phyloP scores from a whole-genome alignment of 129 eudicot genomes.

The Silybum marianum region DNA sequence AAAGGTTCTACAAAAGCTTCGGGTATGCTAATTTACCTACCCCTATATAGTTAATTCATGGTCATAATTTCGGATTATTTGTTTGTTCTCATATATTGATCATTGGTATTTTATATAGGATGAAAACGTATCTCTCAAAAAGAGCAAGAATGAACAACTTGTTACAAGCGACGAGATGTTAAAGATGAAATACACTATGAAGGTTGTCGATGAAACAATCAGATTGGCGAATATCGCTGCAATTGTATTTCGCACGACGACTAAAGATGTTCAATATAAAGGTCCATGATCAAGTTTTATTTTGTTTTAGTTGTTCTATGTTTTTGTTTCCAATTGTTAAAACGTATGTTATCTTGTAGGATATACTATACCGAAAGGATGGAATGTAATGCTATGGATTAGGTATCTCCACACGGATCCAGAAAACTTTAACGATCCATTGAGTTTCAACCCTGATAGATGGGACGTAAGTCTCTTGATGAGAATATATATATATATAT shows the following conservation, averaged over 20 bases:
- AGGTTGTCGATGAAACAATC: constrained; percentile 50
- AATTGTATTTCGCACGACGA: constrained; percentile 34
- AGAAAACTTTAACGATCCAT: constrained; percentile 50
- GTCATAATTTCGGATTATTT: background rate
- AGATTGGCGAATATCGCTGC: constrained; percentile 45
- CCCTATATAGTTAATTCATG: background rate
- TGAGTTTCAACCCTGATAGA: constrained; percentile 55
- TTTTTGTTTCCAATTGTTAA: background rate
- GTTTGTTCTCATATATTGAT: background rate
- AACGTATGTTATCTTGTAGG: constrained; percentile 14
- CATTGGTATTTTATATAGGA: constrained; percentile 17
- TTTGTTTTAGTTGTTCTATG: background rate
- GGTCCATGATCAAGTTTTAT: constrained; percentile 18
- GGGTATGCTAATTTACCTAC: constrained; percentile 38
- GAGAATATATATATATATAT: too few relatives aligned
- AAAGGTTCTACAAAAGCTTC: constrained; percentile 60
- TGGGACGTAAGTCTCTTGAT: constrained; percentile 48
- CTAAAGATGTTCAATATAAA: constrained; percentile 38
- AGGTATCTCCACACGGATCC: constrained; percentile 50
- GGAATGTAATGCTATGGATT: constrained; percentile 45
- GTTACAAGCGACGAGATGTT: constrained; percentile 49
- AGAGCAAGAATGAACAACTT: constrained; percentile 28
- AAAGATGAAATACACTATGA: constrained; percentile 46
- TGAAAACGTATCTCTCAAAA: constrained; percentile 30
- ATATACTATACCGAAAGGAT: constrained; percentile 48